Base-by-base conservation (phyloP, 805 yeast species). In the Candida xyloterini region DNA sequence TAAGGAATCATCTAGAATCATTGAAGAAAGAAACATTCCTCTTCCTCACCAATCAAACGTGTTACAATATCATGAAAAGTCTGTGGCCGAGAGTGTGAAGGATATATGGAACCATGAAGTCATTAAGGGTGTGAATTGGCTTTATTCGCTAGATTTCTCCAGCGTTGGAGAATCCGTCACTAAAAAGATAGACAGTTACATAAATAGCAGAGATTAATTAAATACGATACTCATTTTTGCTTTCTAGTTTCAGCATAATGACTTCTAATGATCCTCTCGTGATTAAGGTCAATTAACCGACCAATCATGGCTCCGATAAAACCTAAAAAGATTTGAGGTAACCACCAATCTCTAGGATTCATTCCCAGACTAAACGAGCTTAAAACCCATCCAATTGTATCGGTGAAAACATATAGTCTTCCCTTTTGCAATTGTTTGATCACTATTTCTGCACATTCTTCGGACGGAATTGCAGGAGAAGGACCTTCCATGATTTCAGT, bases 401-500 rank as follows among this genome's bases (percentile, higher is more conserved):
- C 99, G 0, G 97, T 91, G 35, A 79, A 80, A 8, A 90, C 70
- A 35, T 83, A 79, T 42, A 83, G 81, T 38, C 79, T 73, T 1
- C 97, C 97, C 13, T 62, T 57, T 20, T 71, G 69, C 22, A 93
- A 64, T 46, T 73, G 65, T 40, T 64, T 62, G 11, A 87, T 52
- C 1, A 93, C 72, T 7, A 73, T 68, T 14, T 70, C 67, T 8
- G 91, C 82, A 54, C 95, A 88, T 31, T 68, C 67, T 13, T 74
- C 80, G 7, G 84, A 81, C 1, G 79, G 53, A 7, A 87, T 81
- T 1, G 96, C 79, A 4, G 55, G 59, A 4, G 95, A 83, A 1
- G 95, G 72, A 1, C 98, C 99, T 61, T 93, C 99, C 24, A 93
- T 87, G 23, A 63, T 63, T 48, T 71, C 76, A 1, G 97, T 89